Base-by-base conservation (phyloP, 1,284 basidiomycete genomes). In the Tylopilus orsonianus region DNA sequence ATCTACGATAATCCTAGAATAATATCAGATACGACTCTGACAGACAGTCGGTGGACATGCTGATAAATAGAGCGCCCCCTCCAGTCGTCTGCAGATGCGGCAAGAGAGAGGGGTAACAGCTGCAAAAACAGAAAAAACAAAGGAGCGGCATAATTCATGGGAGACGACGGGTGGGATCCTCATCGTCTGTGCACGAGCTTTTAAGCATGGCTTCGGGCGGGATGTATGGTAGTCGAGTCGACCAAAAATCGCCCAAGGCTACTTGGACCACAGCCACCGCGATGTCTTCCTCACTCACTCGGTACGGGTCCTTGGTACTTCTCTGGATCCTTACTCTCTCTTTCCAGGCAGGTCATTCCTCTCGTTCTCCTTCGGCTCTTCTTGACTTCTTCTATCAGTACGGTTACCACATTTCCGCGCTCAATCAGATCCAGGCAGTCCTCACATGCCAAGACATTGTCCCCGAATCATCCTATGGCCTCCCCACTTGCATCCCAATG, bases 391-490 rank as follows among this genome's bases (percentile, higher is more conserved):
- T 20, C 36, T 0, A 14, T 41, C 43, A 88, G 79, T 87, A 87
- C 68, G 86, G 86, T 16, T 90, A 85, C 62, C 92, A 95, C 65
- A 87, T 92, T 42, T 89, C 90, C 5, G 89, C 87, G 26, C 79
- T 95, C 50, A 95, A 95, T 65, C 91, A 92, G 66, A 85, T 94
- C 35, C 85, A 90, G 62, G 80, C 77, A 6, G 83, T 87, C 35
- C 68, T 94, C 49, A 90, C 86, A 8, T 95, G 92, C 56, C 70
- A 58, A 18, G 55, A 53, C 23, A 40, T 45, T 35, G 48, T 54
- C 48, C 58, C 61, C 33, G 23, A 33, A 34, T 5, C 52, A 57
- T 24, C 10, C 52, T 60, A 68, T 54, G 68, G 70, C n/a, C 64
- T 83, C 5, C 75, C 81, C 2, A 75, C 77, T 24, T 95, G 92